phyloP scores from a whole-genome alignment of 768 basidiomycete genomes.

The Termitomyces sp. region DNA sequence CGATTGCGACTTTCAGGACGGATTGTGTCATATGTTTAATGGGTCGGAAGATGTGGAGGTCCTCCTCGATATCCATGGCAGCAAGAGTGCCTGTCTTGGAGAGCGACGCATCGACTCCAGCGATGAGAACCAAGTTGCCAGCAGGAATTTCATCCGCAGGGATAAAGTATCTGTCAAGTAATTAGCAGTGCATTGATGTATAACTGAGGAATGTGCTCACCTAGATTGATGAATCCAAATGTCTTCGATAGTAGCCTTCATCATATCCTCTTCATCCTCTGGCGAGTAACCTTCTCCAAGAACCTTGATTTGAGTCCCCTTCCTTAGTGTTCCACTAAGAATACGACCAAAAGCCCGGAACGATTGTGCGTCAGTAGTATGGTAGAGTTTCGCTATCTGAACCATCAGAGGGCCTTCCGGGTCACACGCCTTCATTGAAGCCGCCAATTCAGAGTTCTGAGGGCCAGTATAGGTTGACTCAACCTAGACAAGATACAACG shows the following conservation, averaged over 20 bases:
- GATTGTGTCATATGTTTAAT: conserved; percentile 97
- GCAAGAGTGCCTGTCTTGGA: conserved; percentile 92
- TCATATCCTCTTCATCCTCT: conserved; percentile 99
- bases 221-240: conserved; percentile 91
- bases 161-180: conserved; percentile 72
- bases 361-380: conserved; percentile 93
- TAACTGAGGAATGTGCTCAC: conserved; percentile 38
- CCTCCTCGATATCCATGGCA: conserved; percentile 70
- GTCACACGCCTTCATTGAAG: conserved; percentile 81
- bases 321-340: conserved; percentile 84
- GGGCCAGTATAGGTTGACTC: conserved; percentile 88
- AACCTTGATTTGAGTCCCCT: conserved; percentile 89
- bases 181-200: conserved; percentile 7
- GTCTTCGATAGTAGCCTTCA: conserved; percentile 77
- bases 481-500: conserved; percentile 41
- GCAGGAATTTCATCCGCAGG: conserved; percentile 86
- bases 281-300: conserved; percentile 96
- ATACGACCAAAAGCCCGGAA: conserved; percentile 97
- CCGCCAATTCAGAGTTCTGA: conserved; percentile 74
- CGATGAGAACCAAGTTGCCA: conserved; percentile 90
- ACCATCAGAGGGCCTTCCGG: conserved; percentile 88
- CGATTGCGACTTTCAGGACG: conserved; percentile 96
- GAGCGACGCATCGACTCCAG: conserved; percentile 92
- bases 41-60: conserved; percentile 93
- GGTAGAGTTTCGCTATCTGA: conserved; percentile 92